Evolutionary conservation across 345 rosid species (phyloP).

Genomic region (Citrus glauca): DNA sequence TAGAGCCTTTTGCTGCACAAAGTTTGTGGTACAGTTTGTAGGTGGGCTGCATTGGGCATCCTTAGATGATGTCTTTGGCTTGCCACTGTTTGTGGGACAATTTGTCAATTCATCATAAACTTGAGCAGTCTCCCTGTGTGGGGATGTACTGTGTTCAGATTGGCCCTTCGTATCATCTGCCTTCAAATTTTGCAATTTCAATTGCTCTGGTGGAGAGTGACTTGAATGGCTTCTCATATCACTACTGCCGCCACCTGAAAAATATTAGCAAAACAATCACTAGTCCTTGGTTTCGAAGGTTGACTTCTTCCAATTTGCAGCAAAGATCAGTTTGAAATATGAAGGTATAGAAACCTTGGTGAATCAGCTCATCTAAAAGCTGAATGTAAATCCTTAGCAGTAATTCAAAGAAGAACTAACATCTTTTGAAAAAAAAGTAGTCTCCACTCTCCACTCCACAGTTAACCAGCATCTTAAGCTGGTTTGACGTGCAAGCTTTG

Average conservation of each 20-base stretch:
- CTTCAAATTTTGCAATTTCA: slow-evolving; percentile 4
- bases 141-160: slow-evolving; percentile 17
- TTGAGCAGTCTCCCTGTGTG: slow-evolving; percentile 9
- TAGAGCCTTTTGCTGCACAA: not conserved
- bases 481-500: not conserved
- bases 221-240: slow-evolving; percentile 28
- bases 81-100: not conserved
- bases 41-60: not conserved
- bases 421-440: not conserved
- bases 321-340: not conserved
- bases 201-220: slow-evolving; percentile 11
- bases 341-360: not conserved
- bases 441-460: not conserved
- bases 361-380: not conserved
- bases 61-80: not conserved
- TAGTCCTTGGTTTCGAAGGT: not conserved
- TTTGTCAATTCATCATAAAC: slow-evolving; percentile 4
- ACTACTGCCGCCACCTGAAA: slow-evolving; percentile 37
- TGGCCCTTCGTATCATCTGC: slow-evolving; percentile 7
- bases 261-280: not conserved
- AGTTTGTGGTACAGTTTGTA: not conserved
- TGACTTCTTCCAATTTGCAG: not conserved
- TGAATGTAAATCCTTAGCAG: not conserved
- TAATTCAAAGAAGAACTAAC: not conserved
- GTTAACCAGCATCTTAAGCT: not conserved